phyloP scores from a whole-genome alignment of 257 asterid species.

The Solanum chilense region DNA sequence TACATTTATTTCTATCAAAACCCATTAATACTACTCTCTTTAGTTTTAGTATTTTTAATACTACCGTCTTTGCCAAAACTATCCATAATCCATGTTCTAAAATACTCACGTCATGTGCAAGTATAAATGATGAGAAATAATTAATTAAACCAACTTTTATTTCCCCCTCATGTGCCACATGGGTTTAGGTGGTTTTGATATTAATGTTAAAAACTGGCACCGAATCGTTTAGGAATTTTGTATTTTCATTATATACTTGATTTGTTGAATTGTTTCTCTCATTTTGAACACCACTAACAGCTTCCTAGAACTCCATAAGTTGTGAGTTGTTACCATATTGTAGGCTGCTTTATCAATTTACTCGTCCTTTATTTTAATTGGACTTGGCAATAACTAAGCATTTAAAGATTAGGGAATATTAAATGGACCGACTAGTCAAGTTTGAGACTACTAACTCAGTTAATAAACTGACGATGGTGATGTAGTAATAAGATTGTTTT shows the following conservation, averaged over 20 bases:
- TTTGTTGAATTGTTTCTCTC: not conserved
- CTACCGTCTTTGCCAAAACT: not conserved
- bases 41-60: not conserved
- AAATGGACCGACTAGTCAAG: not conserved
- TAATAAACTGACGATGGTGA: not conserved
- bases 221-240: not conserved
- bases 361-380: not conserved
- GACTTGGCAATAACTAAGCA: not conserved
- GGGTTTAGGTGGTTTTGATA: not conserved
- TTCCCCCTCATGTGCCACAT: not conserved
- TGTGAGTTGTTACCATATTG: not conserved
- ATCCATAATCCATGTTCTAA: not conserved
- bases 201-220: not conserved
- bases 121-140: not conserved
- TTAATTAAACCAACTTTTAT: not conserved
- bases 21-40: not conserved
- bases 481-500: fast-evolving
- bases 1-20: not conserved
- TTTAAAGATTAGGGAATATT: not conserved
- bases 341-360: not conserved
- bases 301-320: not conserved
- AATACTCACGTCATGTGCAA: not conserved
- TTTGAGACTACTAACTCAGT: not conserved
- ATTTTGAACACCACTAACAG: not conserved
- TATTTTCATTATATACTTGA: not conserved